Evolutionary conservation across 768 basidiomycete genomes (phyloP), one percentile per base, ranked within the genome.

Genomic region (Omphalotus guepiniiformis): DNA sequence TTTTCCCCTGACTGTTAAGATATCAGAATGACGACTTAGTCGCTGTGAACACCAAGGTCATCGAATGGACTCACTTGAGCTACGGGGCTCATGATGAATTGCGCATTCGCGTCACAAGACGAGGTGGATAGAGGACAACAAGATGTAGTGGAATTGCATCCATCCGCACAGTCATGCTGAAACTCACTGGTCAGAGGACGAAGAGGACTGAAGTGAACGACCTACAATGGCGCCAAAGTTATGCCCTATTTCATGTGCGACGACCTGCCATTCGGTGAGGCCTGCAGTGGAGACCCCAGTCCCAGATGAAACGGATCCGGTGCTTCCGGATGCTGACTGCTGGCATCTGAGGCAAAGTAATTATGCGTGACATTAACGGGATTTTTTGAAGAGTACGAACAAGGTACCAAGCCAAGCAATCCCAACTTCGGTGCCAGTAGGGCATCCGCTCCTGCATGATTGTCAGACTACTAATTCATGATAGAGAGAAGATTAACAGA

Each of bases 201-300:
- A 48, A 49, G 35, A 56, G 29, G 19, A 32, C 35, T 39, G 25
- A 43, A 28, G 8, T 29, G 39, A 11, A 48, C 28, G 4, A 76
- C 85, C 66, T 57, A 88, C 85, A 53, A 92, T 92, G 15, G 89
- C 89, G 39, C 92, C 90, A 65, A 94, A 91, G 58, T 92, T 93
- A 63, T 88, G 86, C 13, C 88, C 88, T 48, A 82, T 87, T 62
- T 91, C 88, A 62, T 92, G 88, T 19, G 87, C 76, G 25, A 90
- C 72, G 40, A 89, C 84, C 62, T 89, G 85, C 83, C 85, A 90
- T 61, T 93, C 90, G 2, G 81, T 82, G 39, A 78, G 71, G 3
- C 85, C 82, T 6, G 81, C 73, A 1, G 88, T 90, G 4, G 88
- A 86, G 1, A 93, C 89, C 3, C 80, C 90, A 1, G 90, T 87